phyloP scores from a whole-genome alignment of 495 filamentous ascomycete genomes.

The Aspergillus wentii region DNA sequence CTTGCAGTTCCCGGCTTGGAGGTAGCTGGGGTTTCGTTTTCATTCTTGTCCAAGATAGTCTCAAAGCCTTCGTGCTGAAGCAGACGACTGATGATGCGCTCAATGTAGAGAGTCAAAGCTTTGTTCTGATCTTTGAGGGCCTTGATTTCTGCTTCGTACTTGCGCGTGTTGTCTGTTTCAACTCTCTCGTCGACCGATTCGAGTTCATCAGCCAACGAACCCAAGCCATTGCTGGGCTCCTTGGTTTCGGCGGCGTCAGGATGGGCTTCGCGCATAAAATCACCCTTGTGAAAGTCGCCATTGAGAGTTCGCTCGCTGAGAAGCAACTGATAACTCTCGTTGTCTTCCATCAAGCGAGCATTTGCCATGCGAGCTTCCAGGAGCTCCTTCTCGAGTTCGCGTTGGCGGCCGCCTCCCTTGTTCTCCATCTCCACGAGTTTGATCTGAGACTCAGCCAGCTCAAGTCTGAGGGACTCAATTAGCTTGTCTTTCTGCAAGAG shows the following conservation, averaged over 20 bases:
- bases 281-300: conserved; percentile 82
- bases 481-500: conserved; percentile 92
- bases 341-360: conserved; percentile 94
- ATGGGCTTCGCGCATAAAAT: conserved; percentile 62
- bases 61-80: conserved; percentile 94
- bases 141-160: conserved; percentile 74
- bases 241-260: conserved; percentile 27
- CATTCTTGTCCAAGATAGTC: conserved; percentile 64
- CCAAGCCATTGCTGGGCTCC: conserved; percentile 36
- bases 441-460: conserved; percentile 92
- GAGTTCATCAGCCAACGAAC: conserved; percentile 84
- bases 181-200: conserved; percentile 56
- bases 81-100: conserved; percentile 93
- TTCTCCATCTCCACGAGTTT: conserved; percentile 94
- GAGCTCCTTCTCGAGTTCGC: conserved; percentile 81
- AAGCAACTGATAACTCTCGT: conserved; percentile 94
- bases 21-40: conserved; percentile 47
- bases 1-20: conserved; percentile 11
- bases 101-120: conserved; percentile 92
- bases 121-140: conserved; percentile 92
- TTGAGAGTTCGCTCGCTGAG: conserved; percentile 91
- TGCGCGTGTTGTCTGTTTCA: conserved; percentile 54
- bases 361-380: conserved; percentile 91
- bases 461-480: conserved; percentile 85
- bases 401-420: conserved; percentile 74